phyloP scores from a whole-genome alignment of 495 filamentous ascomycete genomes.

The Schizothecium vesticola region DNA sequence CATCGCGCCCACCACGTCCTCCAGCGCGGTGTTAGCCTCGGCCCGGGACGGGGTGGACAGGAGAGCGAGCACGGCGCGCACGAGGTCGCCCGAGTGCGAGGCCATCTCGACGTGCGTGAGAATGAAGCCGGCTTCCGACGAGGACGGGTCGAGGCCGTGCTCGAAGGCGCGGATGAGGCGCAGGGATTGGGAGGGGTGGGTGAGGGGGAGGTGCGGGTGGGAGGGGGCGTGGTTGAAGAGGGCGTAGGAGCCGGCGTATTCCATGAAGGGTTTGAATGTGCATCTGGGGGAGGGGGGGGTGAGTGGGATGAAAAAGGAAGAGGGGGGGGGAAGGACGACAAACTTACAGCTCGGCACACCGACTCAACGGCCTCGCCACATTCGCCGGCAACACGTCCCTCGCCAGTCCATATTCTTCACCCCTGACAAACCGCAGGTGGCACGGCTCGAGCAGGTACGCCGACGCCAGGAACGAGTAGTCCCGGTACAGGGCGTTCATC shows the following conservation, averaged over 20 bases:
- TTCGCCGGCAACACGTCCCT: constrained; percentile 61
- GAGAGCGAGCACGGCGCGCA: constrained; percentile 62
- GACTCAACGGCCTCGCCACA: constrained; percentile 69
- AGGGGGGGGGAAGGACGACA: background rate
- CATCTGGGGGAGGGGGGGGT: constrained; percentile 32
- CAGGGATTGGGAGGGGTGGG: constrained; percentile 61
- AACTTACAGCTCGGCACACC: constrained; percentile 75
- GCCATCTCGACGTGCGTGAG: constrained; percentile 83
- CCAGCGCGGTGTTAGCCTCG: constrained; percentile 58
- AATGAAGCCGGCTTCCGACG: constrained; percentile 90
- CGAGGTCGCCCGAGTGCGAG: constrained; percentile 63
- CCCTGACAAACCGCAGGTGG: constrained; percentile 63
- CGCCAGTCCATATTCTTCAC: constrained; percentile 68
- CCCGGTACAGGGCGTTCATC: constrained; percentile 78
- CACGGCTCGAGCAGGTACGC: constrained; percentile 94
- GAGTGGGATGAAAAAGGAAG: background rate
- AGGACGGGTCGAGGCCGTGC: constrained; percentile 72
- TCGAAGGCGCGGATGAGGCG: constrained; percentile 86
- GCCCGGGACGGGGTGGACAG: constrained; percentile 43
- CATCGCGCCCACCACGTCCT: constrained; percentile 57
- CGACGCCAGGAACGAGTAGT: constrained; percentile 85
- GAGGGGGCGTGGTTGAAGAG: constrained; percentile 81
- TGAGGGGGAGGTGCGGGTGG: constrained; percentile 58
- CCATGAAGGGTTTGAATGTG: constrained; percentile 85
- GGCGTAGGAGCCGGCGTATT: constrained; percentile 86